Percentiles rank a stretch among this genome's conserved stretches.
These are phyloP conservation scores for Trichophyton benhamiae DNA, from an alignment of 2,329 filamentous ascomycete species.

Conservation along the genomic window DNA sequence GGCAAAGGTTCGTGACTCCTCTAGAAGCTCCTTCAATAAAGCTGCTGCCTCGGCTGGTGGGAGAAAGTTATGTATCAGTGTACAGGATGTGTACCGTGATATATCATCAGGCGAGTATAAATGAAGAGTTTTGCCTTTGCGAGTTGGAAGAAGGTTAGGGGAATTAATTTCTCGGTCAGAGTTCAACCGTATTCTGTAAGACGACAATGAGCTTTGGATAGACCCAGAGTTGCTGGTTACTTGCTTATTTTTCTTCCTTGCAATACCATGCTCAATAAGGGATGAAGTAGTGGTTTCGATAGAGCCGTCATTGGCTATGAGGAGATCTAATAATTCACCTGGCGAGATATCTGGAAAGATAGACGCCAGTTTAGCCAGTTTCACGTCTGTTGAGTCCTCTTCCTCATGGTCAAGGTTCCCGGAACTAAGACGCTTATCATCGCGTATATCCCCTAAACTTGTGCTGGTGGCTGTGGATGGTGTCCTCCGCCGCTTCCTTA, in stretches of 20 bases:
- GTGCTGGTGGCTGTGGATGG: not conserved
- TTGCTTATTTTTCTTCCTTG: conserved; percentile 26
- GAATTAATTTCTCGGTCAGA: conserved; percentile 17
- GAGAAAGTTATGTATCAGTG: conserved; percentile 84
- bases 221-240: conserved; percentile 31
- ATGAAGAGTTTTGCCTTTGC: conserved; percentile 70
- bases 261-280: conserved; percentile 30
- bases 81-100: conserved; percentile 73
- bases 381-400: conserved; percentile 77
- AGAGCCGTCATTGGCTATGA: conserved; percentile 66
- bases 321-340: conserved; percentile 60
- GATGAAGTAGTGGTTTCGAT: conserved; percentile 52
- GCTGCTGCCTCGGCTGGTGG: conserved; percentile 57
- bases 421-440: not conserved
- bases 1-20: conserved; percentile 59
- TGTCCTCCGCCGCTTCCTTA: not conserved
- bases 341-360: conserved; percentile 54
- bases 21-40: conserved; percentile 62
- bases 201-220: conserved; percentile 52
- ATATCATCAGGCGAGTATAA: conserved; percentile 73
- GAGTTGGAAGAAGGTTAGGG: conserved; percentile 42
- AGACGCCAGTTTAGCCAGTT: conserved; percentile 71
- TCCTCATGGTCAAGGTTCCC: conserved; percentile 22
- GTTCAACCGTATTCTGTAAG: conserved; percentile 19
- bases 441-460: not conserved